Evolutionary conservation across 805 yeast species (phyloP).

Genomic region (Yamadazyma sp.): DNA sequence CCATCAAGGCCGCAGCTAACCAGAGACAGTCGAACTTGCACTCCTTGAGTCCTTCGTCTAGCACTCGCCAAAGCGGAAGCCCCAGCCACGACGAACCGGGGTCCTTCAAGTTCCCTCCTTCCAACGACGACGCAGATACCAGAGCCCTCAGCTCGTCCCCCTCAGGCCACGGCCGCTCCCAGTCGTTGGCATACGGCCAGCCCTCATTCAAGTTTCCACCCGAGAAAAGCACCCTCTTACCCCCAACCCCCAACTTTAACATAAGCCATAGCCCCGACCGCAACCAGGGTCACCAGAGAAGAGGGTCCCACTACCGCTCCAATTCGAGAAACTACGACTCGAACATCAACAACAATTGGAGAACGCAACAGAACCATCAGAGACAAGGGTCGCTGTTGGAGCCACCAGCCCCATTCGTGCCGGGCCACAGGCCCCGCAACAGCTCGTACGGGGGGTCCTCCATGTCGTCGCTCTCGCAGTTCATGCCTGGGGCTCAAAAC

Average conservation of each 20-base stretch:
- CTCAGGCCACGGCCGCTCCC: conserved; percentile 33
- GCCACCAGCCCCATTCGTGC: conserved; percentile 54
- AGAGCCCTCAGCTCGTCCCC: conserved; percentile 15
- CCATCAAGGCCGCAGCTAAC: conserved; percentile 94
- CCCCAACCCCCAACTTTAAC: conserved; percentile 55
- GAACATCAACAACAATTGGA: conserved; percentile 62
- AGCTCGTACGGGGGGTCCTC: conserved; percentile 61
- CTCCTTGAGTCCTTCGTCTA: conserved; percentile 31
- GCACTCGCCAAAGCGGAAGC: conserved; percentile 6
- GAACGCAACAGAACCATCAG: conserved; percentile 43
- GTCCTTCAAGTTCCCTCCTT: conserved; percentile 55
- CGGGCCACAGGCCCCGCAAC: conserved; percentile 75
- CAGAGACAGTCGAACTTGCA: conserved; percentile 54
- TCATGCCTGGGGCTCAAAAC: conserved; percentile 27
- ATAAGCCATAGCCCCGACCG: conserved; percentile 41
- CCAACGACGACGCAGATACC: conserved; percentile 12
- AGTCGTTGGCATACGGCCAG: conserved; percentile 45
- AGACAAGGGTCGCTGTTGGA: conserved; percentile 29
- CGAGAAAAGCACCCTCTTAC: conserved; percentile 34
- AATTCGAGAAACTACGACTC: conserved; percentile 41
- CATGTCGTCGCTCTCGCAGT: conserved; percentile 46
- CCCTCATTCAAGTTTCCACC: conserved; percentile 66
- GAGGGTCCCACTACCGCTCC: conserved; percentile 40
- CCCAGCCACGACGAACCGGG: conserved; percentile 21
- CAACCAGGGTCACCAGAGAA: conserved; percentile 33